Evolutionary conservation across 768 basidiomycete species (phyloP).

Genomic region (Coprinopsis strossmayeri): DNA sequence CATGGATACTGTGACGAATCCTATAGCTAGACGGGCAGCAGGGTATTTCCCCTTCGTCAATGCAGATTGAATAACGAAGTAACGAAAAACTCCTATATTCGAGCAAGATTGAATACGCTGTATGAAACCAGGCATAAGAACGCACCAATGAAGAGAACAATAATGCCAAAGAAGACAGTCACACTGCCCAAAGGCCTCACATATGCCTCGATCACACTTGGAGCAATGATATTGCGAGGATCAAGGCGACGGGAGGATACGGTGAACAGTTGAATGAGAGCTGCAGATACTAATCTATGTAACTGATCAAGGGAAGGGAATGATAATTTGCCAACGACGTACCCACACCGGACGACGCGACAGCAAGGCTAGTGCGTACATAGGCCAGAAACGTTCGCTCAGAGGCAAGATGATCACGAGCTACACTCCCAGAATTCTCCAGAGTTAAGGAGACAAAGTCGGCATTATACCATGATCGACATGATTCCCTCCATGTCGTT

Average conservation of each 20-base stretch:
- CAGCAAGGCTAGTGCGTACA: constrained; percentile 54
- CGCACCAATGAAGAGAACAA: constrained; percentile 43
- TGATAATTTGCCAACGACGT: constrained; percentile 20
- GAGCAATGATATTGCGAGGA: constrained; percentile 1
- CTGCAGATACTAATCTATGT: neutral
- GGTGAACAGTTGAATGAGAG: constrained; percentile 48
- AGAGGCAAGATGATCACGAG: constrained; percentile 57
- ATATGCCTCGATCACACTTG: constrained; percentile 22
- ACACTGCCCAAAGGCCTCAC: constrained; percentile 50
- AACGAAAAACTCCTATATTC: constrained; percentile 40
- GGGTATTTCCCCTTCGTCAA: constrained; percentile 48
- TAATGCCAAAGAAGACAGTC: constrained; percentile 37
- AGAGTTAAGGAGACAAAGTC: constrained; percentile 26
- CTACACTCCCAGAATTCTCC: constrained; percentile 56
- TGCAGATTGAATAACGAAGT: constrained; percentile 45
- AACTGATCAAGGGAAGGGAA: neutral
- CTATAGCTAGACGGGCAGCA: constrained; percentile 38
- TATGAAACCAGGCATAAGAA: constrained; percentile 4
- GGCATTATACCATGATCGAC: neutral
- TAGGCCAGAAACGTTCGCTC: constrained; percentile 63
- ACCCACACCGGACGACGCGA: constrained; percentile 58
- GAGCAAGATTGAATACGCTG: neutral
- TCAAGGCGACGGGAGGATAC: constrained; percentile 20
- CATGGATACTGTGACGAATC: constrained; percentile 33
- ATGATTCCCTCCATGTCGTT: neutral